Conservation (phyloP, 805 yeast genomes). For the Myxozyma nipponensis region DNA sequence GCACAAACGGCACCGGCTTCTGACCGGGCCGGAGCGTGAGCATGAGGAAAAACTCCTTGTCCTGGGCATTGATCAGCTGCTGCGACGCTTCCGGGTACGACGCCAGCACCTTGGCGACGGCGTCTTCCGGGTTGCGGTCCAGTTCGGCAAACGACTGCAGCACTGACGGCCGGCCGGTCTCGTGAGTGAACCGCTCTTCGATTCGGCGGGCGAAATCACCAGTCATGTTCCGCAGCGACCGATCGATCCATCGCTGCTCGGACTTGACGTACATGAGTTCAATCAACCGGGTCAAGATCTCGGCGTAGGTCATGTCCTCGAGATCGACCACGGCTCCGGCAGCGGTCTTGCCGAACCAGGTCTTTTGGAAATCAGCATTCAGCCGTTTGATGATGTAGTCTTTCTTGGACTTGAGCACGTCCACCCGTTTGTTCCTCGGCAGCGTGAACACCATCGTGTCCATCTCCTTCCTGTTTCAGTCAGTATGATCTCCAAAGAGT, state of each 20-base stretch:
- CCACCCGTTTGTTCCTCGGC: constrained; percentile 77
- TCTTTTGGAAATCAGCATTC: constrained; percentile 94
- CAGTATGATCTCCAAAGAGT: not conserved
- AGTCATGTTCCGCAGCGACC: constrained; percentile 75
- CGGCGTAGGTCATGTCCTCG: constrained; percentile 92
- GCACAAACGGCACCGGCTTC: constrained; percentile 98
- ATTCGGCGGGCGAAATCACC: constrained; percentile 88
- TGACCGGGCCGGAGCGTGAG: constrained; percentile 78
- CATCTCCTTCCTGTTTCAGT: constrained; percentile 55
- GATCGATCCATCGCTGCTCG: constrained; percentile 83
- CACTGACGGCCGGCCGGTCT: constrained; percentile 49
- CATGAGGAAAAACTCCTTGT: constrained; percentile 85
- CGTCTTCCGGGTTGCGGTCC: constrained; percentile 60
- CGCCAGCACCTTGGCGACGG: constrained; percentile 56
- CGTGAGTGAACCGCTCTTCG: constrained; percentile 86
- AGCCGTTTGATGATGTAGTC: constrained; percentile 79
- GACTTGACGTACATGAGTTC: constrained; percentile 82
- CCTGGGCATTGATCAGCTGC: constrained; percentile 92
- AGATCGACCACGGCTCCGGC: constrained; percentile 78
- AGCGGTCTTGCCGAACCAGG: constrained; percentile 87
- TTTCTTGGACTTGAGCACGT: constrained; percentile 75
- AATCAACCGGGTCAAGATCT: constrained; percentile 80
- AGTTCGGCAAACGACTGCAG: constrained; percentile 70
- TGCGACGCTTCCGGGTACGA: constrained; percentile 69
- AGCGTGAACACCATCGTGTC: constrained; percentile 88